Conservation (phyloP, 2,329 filamentous ascomycete genomes). For the Pyrenochaeta sp. region DNA sequence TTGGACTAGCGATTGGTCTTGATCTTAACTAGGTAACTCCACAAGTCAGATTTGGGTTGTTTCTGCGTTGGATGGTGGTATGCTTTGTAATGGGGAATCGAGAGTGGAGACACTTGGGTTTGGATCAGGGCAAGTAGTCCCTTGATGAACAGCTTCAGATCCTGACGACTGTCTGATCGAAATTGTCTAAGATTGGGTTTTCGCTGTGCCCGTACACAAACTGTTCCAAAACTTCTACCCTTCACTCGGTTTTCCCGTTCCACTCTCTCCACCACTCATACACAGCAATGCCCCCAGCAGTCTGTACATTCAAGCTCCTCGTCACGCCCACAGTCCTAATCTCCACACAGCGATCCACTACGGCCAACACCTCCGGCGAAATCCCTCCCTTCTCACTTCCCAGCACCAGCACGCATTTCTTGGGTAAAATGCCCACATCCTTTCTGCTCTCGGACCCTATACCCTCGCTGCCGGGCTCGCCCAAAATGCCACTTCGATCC, state of each 20-base stretch:
- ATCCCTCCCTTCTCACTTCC: constrained; percentile 62
- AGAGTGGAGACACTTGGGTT: too few relatives aligned
- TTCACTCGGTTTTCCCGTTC: constrained; percentile 19
- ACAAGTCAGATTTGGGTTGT: too few relatives aligned
- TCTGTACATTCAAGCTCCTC: constrained; percentile 64
- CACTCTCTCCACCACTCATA: constrained; percentile 60
- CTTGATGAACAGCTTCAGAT: too few relatives aligned
- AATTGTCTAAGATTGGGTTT: too few relatives aligned
- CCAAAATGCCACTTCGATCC: constrained; percentile 56
- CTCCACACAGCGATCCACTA: constrained; percentile 61
- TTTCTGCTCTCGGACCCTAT: constrained; percentile 12
- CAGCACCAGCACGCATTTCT: constrained; percentile 55
- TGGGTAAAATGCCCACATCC: constrained; percentile 40
- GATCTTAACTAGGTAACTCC: too few relatives aligned
- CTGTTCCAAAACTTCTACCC: too few relatives aligned
- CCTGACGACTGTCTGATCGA: too few relatives aligned
- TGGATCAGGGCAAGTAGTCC: too few relatives aligned
- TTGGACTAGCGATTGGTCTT: background rate
- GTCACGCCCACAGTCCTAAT: constrained; percentile 61
- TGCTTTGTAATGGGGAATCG: too few relatives aligned
- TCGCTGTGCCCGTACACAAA: too few relatives aligned
- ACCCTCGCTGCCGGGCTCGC: constrained; percentile 25
- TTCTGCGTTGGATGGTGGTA: too few relatives aligned
- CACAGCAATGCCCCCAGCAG: constrained; percentile 59
- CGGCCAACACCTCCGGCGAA: constrained; percentile 55